These are phyloP conservation scores for Acer campestre DNA, from an alignment of 345 rosid species.

Conservation along the genomic window DNA sequence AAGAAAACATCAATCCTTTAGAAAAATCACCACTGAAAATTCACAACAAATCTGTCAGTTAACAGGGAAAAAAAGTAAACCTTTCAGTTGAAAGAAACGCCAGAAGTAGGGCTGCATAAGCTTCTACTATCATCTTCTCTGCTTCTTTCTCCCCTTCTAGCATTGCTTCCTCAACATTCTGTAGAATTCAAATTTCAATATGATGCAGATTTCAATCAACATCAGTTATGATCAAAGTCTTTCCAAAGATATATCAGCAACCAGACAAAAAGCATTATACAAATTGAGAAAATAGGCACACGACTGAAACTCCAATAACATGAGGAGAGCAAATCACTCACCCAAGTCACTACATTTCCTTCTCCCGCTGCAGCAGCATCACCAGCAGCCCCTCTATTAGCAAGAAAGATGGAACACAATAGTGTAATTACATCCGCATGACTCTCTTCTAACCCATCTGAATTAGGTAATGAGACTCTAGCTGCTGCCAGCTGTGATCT, in stretches of 20 bases:
- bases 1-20: slow-evolving; percentile 16
- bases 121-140: slow-evolving; percentile 97
- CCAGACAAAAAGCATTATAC: background rate
- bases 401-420: slow-evolving; percentile 82
- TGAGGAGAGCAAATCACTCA: slow-evolving; percentile 39
- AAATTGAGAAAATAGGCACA: background rate
- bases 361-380: slow-evolving; percentile 63
- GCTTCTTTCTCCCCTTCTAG: slow-evolving; percentile 97
- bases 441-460: slow-evolving; percentile 51
- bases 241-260: slow-evolving; percentile 4
- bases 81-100: slow-evolving; percentile 99
- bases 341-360: slow-evolving; percentile 55
- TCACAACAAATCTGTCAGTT: background rate
- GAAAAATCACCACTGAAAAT: background rate
- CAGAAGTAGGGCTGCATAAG: slow-evolving; percentile 89
- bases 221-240: background rate
- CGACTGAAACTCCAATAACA: background rate
- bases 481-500: slow-evolving; percentile 84
- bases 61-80: slow-evolving; percentile 34
- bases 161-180: slow-evolving; percentile 79
- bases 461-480: slow-evolving; percentile 53
- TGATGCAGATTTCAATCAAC: slow-evolving; percentile 7
- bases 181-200: slow-evolving; percentile 25
- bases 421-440: slow-evolving; percentile 64
- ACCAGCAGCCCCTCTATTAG: slow-evolving; percentile 65